Conservation (phyloP, 2,329 filamentous ascomycete genomes). For the Tympanopsis confertula region DNA sequence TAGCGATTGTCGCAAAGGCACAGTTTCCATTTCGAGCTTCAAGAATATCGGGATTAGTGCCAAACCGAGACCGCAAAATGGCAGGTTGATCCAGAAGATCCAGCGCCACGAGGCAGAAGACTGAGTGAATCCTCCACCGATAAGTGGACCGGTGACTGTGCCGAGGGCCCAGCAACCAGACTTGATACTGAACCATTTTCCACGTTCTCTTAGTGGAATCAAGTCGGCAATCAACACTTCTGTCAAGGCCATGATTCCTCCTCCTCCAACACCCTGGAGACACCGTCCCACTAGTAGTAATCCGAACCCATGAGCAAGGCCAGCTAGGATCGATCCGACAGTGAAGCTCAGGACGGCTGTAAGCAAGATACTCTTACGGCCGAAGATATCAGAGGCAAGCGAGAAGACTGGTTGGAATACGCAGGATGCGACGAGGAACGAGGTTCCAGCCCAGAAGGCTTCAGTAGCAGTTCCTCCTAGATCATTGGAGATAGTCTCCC, state of each 20-base stretch:
- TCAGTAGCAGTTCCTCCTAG: constrained; percentile 20
- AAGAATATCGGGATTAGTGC: too few relatives aligned
- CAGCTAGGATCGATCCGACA: constrained; percentile 18
- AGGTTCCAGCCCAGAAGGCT: constrained; percentile 35
- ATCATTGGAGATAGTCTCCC: too few relatives aligned
- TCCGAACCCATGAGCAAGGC: not conserved
- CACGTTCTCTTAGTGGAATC: not conserved
- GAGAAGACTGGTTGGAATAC: constrained; percentile 28
- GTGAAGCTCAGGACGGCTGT: constrained; percentile 29
- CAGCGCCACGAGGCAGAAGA: not conserved
- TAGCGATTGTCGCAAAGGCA: too few relatives aligned
- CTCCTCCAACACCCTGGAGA: not conserved
- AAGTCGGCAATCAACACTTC: not conserved
- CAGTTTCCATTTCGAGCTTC: too few relatives aligned
- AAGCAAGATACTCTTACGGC: constrained; percentile 29
- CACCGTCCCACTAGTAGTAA: not conserved
- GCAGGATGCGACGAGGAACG: constrained; percentile 31
- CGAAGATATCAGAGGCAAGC: constrained; percentile 31
- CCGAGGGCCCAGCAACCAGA: not conserved
- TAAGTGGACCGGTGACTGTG: not conserved
- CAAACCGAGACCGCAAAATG: not conserved
- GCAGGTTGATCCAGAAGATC: not conserved
- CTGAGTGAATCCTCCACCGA: not conserved
- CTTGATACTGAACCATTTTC: not conserved
- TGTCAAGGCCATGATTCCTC: not conserved